Evolutionary conservation across 1,284 basidiomycete species (phyloP), one percentile per base, ranked within the genome.

Genomic region (Schizopora paradoxa): DNA sequence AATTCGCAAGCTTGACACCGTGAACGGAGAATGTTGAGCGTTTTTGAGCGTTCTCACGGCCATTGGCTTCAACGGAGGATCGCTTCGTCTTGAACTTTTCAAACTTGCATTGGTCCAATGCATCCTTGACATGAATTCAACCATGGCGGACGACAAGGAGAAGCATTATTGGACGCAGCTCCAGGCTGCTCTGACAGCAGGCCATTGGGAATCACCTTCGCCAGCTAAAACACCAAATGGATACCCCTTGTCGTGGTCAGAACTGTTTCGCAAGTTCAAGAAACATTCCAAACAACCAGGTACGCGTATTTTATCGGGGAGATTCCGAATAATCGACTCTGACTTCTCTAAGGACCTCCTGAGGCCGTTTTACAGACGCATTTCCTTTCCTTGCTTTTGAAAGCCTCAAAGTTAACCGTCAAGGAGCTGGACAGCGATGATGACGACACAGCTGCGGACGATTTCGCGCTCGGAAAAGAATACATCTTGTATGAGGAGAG

Each of bases 241-340:
- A 13, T 54, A 60, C 0, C 57, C 64, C 6, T 62, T 94, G 23
- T 70, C 79, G 8, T 94, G 91, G 91, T 71, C 76, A 2, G 86
- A 91, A 56, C 74, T 92, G 13, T 66, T 92, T 21, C 74, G 89
- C 54, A 94, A 95, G 62, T 92, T 91, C 72, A 84, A 86, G 57
- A 94, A 93, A 58, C 91, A 94, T 58, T 86, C 83, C 47, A 69
- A 61, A 18, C 52, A 43, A 5, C 38, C 45, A 19, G 26, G 27
- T 48, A 39, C 28, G 22, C 28, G 25, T 29, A 22, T 16, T 29
- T 27, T 45, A 19, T 37, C 0, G 23, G 22, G 41, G 41, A 26
- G 22, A 34, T 37, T 6, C 23, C 34, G 41, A 26, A 27, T 6
- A 34, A 36, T 35, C 41, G 23, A 28, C 34, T 14, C 22, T 25